Conservation (phyloP, 441 rosid genomes). For the Pelargonium australe region DNA sequence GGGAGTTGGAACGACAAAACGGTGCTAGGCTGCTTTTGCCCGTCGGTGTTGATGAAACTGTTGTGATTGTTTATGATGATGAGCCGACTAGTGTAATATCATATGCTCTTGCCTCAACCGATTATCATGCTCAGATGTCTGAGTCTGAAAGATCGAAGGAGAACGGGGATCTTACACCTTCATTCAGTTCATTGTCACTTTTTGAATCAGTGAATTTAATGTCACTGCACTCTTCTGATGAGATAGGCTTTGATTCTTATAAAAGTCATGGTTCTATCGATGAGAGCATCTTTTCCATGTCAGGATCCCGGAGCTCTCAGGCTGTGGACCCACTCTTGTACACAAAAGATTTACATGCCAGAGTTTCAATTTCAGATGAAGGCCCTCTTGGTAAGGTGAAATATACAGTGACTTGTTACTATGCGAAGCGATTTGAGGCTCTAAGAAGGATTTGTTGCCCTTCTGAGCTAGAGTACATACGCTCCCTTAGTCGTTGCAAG, state of each 20-base stretch:
- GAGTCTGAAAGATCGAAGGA: conserved; percentile 53
- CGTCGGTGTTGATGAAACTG: conserved; percentile 64
- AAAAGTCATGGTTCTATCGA: conserved; percentile 57
- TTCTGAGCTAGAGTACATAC: conserved; percentile 72
- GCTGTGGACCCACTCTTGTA: conserved; percentile 58
- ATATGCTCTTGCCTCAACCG: conserved; percentile 64
- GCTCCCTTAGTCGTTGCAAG: conserved; percentile 96
- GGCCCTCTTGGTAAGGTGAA: conserved; percentile 65
- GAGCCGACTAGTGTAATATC: conserved; percentile 95
- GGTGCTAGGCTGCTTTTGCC: conserved; percentile 75
- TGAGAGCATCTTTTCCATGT: conserved; percentile 46
- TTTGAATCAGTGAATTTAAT: conserved; percentile 38
- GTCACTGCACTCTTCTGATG: conserved; percentile 47
- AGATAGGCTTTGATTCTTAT: conserved; percentile 38
- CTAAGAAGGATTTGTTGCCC: conserved; percentile 79
- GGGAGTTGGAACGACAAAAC: conserved; percentile 54
- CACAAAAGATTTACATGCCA: conserved; percentile 67
- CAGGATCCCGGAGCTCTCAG: conserved; percentile 55
- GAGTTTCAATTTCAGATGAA: conserved; percentile 68
- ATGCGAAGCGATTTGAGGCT: conserved; percentile 75
- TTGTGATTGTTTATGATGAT: conserved; percentile 86
- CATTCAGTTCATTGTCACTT: conserved; percentile 38
- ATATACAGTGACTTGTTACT: conserved; percentile 82
- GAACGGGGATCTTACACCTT: conserved; percentile 31
- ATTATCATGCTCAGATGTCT: conserved; percentile 50